phyloP scores from a whole-genome alignment of 139 green algal genomes.

The Coelastrella sp. region DNA sequence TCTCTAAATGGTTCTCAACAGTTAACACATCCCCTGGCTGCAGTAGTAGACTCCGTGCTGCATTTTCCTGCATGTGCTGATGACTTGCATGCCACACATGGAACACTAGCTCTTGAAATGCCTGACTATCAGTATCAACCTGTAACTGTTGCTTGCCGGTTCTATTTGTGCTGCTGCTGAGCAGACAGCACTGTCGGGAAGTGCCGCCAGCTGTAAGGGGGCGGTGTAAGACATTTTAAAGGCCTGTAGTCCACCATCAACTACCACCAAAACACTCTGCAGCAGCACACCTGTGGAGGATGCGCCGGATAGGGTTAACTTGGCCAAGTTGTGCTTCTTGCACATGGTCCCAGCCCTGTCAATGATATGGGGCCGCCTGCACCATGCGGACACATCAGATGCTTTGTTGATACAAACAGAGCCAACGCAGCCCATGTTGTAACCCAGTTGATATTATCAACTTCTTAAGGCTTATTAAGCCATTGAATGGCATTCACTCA shows the following conservation, averaged over 20 bases:
- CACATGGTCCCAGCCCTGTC: background rate
- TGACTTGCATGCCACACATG: background rate
- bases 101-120: background rate
- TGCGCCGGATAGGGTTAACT: background rate
- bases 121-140: background rate
- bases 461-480: no score
- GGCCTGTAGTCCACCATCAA: background rate
- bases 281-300: background rate
- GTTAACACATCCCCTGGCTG: background rate
- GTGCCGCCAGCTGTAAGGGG: background rate
- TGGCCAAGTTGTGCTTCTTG: background rate
- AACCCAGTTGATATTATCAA: no score
- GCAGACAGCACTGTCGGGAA: background rate
- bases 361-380: background rate
- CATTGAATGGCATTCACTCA: no score
- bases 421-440: no score
- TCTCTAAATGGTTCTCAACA: background rate
- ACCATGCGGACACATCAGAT: no score
- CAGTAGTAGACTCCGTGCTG: background rate
- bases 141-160: background rate
- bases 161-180: background rate
- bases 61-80: background rate
- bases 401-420: no score
- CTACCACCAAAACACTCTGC: background rate
- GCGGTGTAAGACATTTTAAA: background rate